Conservation (phyloP, 768 basidiomycete genomes). For the Termitomyces sp. region DNA sequence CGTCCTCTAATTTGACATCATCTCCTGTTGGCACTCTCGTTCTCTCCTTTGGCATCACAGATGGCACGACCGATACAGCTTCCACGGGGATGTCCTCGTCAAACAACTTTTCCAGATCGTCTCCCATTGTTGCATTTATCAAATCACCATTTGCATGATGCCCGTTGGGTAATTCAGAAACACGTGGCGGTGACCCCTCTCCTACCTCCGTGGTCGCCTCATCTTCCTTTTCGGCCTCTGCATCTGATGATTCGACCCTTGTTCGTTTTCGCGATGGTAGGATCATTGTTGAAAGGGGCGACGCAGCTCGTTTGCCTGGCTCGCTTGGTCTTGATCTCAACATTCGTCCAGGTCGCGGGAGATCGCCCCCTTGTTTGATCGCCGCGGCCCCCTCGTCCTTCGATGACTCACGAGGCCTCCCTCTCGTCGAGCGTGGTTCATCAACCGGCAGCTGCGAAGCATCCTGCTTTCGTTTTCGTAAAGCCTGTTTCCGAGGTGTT, state of each 20-base stretch:
- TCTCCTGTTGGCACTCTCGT: slow-evolving; percentile 11
- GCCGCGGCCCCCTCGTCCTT: slow-evolving; percentile 6
- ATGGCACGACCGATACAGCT: neutral
- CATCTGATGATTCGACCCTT: slow-evolving; percentile 34
- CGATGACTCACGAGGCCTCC: slow-evolving; percentile 5
- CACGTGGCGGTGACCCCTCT: slow-evolving; percentile 2
- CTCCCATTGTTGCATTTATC: neutral
- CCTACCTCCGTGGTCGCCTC: neutral
- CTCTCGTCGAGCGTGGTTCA: slow-evolving; percentile 9
- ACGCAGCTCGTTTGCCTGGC: slow-evolving; percentile 7
- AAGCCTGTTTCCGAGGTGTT: slow-evolving; percentile 6
- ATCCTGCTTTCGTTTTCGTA: slow-evolving; percentile 10
- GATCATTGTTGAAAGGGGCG: slow-evolving; percentile 6
- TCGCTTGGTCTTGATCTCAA: slow-evolving; percentile 9
- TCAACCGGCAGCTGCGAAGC: neutral
- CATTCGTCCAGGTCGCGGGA: neutral
- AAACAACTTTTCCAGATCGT: slow-evolving; percentile 2
- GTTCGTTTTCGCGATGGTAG: slow-evolving; percentile 33
- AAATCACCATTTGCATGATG: slow-evolving; percentile 6
- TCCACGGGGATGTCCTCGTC: slow-evolving; percentile 1
- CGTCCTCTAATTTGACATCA: slow-evolving; percentile 44
- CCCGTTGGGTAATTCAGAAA: slow-evolving; percentile 8
- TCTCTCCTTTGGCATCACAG: slow-evolving; percentile 7
- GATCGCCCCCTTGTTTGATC: neutral
- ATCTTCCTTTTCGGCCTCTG: slow-evolving; percentile 13